Conservation (phyloP, 257 asterid genomes). For the Forsythia viridissima region DNA sequence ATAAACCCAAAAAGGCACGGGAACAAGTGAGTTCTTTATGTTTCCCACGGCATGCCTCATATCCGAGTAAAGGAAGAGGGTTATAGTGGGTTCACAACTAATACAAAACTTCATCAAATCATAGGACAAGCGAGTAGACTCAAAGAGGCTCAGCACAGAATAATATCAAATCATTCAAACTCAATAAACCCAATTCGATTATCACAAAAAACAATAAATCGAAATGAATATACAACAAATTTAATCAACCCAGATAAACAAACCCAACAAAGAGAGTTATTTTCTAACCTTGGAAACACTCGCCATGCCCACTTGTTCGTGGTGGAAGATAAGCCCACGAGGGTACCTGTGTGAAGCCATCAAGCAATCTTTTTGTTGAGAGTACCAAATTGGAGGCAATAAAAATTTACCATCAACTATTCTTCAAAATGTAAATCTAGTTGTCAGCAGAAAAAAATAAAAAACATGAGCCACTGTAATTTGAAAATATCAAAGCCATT, state of each 20-base stretch:
- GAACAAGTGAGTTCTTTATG: too few species aligned
- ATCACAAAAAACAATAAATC: not conserved
- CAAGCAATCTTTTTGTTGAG: conserved; percentile 17
- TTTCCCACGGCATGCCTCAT: too few species aligned
- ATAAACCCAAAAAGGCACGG: too few species aligned
- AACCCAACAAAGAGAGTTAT: not conserved
- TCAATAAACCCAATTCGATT: not conserved
- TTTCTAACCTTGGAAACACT: conserved; percentile 32
- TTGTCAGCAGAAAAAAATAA: conserved; percentile 4
- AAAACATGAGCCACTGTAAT: not conserved
- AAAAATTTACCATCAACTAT: conserved; percentile 21
- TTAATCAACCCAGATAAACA: not conserved
- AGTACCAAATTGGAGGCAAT: not conserved
- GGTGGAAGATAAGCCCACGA: conserved; percentile 29
- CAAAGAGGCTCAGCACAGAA: not conserved
- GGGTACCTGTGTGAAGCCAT: conserved; percentile 46
- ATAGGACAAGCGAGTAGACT: not conserved
- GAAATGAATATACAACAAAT: not conserved
- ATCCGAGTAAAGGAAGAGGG: too few species aligned
- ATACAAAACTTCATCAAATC: too few species aligned
- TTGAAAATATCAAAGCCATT: not conserved
- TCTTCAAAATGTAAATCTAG: conserved; percentile 2
- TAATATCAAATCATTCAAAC: not conserved
- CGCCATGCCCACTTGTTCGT: conserved; percentile 20
- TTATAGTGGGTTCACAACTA: too few species aligned